Evolutionary conservation across 2,329 filamentous ascomycete genomes (phyloP).

Genomic region (Penicillium sp.): DNA sequence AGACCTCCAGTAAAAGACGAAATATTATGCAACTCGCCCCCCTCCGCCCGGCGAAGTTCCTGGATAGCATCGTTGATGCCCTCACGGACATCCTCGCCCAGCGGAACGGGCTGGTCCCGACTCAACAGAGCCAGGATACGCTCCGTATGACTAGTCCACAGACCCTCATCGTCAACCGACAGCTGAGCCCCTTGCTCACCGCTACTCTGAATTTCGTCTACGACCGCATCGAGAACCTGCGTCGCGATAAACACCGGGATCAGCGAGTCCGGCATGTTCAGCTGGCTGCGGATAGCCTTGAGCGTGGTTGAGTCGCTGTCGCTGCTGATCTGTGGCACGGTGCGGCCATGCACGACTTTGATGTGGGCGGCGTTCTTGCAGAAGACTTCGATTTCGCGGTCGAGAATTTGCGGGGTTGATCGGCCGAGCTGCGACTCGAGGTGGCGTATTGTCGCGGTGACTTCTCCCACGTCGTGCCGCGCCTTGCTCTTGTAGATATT

Average conservation of each 20-base stretch:
- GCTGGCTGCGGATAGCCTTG: constrained; percentile 44
- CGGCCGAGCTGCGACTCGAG: constrained; percentile 55
- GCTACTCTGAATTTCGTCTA: constrained; percentile 56
- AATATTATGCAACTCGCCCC: constrained; percentile 90
- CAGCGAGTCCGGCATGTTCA: constrained; percentile 58
- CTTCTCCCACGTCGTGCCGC: constrained; percentile 73
- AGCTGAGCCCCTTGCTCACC: constrained; percentile 25
- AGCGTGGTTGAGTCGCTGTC: constrained; percentile 41
- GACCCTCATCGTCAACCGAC: constrained; percentile 36
- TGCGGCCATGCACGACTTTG: constrained; percentile 73
- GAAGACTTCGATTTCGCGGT: constrained; percentile 81
- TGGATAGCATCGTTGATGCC: constrained; percentile 59
- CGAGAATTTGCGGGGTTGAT: constrained; percentile 55
- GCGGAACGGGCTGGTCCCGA: constrained; percentile 48
- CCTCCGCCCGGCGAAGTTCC: constrained; percentile 74
- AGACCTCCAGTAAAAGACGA: constrained; percentile 85
- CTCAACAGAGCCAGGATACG: constrained; percentile 32
- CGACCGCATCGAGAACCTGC: constrained; percentile 46
- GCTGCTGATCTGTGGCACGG: constrained; percentile 53
- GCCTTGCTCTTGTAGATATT: constrained; percentile 92
- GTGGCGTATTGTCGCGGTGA: constrained; percentile 65
- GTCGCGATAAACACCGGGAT: constrained; percentile 71
- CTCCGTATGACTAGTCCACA: constrained; percentile 36
- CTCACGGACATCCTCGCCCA: constrained; percentile 52
- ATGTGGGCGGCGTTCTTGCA: constrained; percentile 95